phyloP scores from a whole-genome alignment of 129 eudicot species.

The Chrysanthemum lavandulifolium region DNA sequence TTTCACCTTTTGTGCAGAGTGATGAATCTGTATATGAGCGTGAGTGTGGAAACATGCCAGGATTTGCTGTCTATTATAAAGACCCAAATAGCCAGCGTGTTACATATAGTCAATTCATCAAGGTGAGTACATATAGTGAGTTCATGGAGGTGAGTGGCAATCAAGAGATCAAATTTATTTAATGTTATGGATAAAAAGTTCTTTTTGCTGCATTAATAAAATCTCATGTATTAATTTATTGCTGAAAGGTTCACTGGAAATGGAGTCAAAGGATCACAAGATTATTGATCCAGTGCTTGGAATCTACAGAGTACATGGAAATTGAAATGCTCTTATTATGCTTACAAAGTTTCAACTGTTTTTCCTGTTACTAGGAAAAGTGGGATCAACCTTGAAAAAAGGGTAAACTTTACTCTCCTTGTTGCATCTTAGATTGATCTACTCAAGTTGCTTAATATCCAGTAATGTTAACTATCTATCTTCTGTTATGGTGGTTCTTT shows the following conservation, averaged over 20 bases:
- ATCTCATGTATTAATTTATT: constrained; percentile 12
- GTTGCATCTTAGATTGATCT: background rate
- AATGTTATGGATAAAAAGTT: background rate
- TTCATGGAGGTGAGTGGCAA: constrained; percentile 72
- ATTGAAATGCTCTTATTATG: constrained; percentile 92
- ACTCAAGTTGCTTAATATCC: background rate
- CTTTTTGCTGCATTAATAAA: background rate
- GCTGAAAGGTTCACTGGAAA: constrained; percentile 93
- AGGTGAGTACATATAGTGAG: constrained; percentile 90
- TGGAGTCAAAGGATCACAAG: constrained; percentile 99
- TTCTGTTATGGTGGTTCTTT: no score
- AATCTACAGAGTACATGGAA: constrained; percentile 96
- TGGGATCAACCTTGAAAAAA: constrained; percentile 97
- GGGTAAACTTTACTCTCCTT: constrained; percentile 47
- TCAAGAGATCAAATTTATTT: background rate
- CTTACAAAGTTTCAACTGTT: constrained; percentile 83
- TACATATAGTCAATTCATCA: constrained; percentile 84
- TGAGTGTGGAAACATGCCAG: constrained; percentile 99
- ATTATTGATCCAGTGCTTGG: constrained; percentile 91
- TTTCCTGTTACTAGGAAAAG: constrained; percentile 98
- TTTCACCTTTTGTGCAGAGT: constrained; percentile 47
- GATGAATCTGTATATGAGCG: constrained; percentile 96
- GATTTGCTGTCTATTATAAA: constrained; percentile 97
- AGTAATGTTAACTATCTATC: background rate
- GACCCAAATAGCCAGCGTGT: constrained; percentile 99